Percentiles rank a stretch among this genome's conserved stretches.
These are phyloP conservation scores for Plasmodium fragile DNA, from an alignment of 169 alveolate genomes.

Conservation along the genomic window DNA sequence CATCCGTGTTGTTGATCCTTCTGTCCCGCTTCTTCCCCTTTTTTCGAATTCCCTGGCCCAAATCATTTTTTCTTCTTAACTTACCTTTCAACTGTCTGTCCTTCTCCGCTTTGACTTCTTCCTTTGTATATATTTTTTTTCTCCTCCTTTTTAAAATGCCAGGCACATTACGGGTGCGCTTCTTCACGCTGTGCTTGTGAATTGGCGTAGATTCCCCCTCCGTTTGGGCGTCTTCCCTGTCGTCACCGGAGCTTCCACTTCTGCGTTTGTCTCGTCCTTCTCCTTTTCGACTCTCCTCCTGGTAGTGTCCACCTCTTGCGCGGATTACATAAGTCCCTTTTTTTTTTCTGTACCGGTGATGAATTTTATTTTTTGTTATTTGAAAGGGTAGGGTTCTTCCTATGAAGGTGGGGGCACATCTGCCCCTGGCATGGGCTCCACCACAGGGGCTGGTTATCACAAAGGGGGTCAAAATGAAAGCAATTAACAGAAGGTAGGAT, in stretches of 20 bases:
- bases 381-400: neutral
- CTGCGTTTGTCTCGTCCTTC: neutral
- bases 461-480: neutral
- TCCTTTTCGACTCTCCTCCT: neutral
- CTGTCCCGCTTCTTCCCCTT: neutral
- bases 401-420: neutral
- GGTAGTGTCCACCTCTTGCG: neutral
- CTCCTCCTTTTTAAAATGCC: neutral
- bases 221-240: neutral
- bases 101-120: conserved; percentile 5
- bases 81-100: neutral
- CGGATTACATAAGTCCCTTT: neutral
- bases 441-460: neutral
- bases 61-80: neutral
- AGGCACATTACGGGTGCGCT: neutral
- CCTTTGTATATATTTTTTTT: neutral
- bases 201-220: neutral
- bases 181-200: neutral
- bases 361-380: neutral
- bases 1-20: neutral
- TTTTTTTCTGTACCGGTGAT: neutral
- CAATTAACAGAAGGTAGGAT: neutral
- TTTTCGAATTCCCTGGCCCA: neutral
- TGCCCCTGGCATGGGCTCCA: neutral
- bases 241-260: neutral